Percentiles rank a stretch among this genome's conserved stretches.
These are phyloP conservation scores for Collybia sordida DNA, from an alignment of 768 basidiomycete genomes.

Conservation along the genomic window DNA sequence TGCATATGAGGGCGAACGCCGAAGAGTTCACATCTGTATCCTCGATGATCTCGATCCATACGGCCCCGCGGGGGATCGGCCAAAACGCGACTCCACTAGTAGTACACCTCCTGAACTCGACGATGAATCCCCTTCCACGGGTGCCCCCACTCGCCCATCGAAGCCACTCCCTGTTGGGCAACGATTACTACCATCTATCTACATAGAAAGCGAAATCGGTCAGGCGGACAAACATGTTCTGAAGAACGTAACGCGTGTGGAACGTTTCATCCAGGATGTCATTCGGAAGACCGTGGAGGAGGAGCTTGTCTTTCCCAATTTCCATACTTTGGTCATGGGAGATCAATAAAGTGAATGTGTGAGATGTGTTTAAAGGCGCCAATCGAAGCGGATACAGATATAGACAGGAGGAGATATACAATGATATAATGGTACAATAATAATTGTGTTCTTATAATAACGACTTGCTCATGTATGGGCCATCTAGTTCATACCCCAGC, in stretches of 20 bases:
- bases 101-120: conserved; percentile 63
- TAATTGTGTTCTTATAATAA: conserved; percentile 36
- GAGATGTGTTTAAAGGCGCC: background rate
- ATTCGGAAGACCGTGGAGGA: conserved; percentile 94
- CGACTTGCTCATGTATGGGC: conserved; percentile 96
- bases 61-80: conserved; percentile 60
- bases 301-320: conserved; percentile 95
- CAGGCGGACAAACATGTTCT: conserved; percentile 94
- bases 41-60: conserved; percentile 88
- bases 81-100: conserved; percentile 46
- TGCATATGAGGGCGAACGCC: conserved; percentile 84
- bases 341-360: conserved; percentile 8
- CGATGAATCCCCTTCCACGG: conserved; percentile 43
- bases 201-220: conserved; percentile 96
- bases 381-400: no score
- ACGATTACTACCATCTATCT: conserved; percentile 79
- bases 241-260: conserved; percentile 93
- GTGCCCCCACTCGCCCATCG: conserved; percentile 39
- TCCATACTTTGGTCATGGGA: conserved; percentile 66
- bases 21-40: conserved; percentile 84
- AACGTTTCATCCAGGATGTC: conserved; percentile 93
- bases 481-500: conserved; percentile 91
- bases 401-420: background rate
- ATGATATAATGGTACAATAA: conserved; percentile 3
- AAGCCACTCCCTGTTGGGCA: conserved; percentile 82